Evolutionary conservation across 768 basidiomycete species (phyloP), one percentile per base, ranked within the genome.

Genomic region (Amanita fuliginea): DNA sequence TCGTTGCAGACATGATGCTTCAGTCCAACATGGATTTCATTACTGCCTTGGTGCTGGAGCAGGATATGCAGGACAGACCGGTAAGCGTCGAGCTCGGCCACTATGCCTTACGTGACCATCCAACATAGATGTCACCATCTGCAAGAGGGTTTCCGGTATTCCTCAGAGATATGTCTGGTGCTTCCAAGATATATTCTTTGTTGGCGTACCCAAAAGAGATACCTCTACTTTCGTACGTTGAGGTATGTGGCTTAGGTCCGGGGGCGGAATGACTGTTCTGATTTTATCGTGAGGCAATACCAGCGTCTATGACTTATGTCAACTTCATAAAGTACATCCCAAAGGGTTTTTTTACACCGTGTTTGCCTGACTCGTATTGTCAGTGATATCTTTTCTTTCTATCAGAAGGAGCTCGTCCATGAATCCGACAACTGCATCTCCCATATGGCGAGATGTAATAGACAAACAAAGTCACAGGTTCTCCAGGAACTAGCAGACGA

Each of bases 1-100:
- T 67, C 19, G 59, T 56, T 1, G 63, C 64, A 1, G 67, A 68
- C 33, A 52, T 67, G 11, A 66, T 75, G 46, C 56, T 64, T 22
- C 61, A 64, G 5, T 60, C 66, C 7, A 66, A 64, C 0, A 37
- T 72, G 40, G 67, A 66, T 32, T 61, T 64, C 30, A 53, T 74
- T 19, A 61, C 63, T 30, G 62, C 64, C 8, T 54, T 59, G 6
- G 44, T 54, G 3, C 33, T 57, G 44, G 56, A 57, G n/a, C 48
- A 47, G 19, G 51, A 57, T 13, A 49, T 42, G 37, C 39, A 39
- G 18, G 26, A 39, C 4, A 40, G 13, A 6, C 16, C 37, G 19
- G 46, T 47, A 22, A 22, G 36, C 24, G 3, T 13, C 19, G 13
- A 16, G 21, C 11, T 42, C 11, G n/a, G 2, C 33, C 6, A 4